These are phyloP conservation scores for Brasilioporus rufonigricans DNA, from an alignment of 768 basidiomycete species.

Conservation along the genomic window DNA sequence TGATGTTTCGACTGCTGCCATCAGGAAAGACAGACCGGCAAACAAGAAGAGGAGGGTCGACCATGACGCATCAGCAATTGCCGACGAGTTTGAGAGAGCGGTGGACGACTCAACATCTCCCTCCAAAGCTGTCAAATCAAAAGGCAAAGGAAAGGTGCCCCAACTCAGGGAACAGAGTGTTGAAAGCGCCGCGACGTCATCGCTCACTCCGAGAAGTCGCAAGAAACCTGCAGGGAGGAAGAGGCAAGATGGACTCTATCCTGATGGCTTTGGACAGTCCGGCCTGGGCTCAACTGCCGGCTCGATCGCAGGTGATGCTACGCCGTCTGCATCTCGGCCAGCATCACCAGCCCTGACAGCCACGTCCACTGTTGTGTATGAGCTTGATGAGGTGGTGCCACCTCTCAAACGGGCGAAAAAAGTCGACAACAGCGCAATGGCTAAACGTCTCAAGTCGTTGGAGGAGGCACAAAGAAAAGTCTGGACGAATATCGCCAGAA, in stretches of 20 bases:
- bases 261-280: conserved; percentile 51
- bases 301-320: conserved; percentile 64
- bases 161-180: conserved; percentile 52
- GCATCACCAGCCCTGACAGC: conserved; percentile 58
- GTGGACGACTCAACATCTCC: conserved; percentile 38
- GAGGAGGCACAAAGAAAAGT: conserved; percentile 87
- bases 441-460: conserved; percentile 70
- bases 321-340: conserved; percentile 69
- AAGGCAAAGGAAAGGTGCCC: conserved; percentile 51
- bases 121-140: conserved; percentile 37
- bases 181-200: conserved; percentile 49
- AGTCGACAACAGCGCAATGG: conserved; percentile 66
- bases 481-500: conserved; percentile 84
- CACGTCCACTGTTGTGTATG: conserved; percentile 62
- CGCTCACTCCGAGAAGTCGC: conserved; percentile 46
- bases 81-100: conserved; percentile 50
- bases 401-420: conserved; percentile 76
- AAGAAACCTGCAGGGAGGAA: conserved; percentile 58
- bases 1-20: conserved; percentile 39
- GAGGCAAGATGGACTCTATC: conserved; percentile 49
- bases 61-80: conserved; percentile 33
- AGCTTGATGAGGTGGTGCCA: conserved; percentile 67
- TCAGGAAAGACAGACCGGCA: conserved; percentile 42
- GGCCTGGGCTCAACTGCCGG: conserved; percentile 46
- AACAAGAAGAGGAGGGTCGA: conserved; percentile 66